Evolutionary conservation across 495 filamentous ascomycete species (phyloP).

Genomic region (Apiosordaria backusii): DNA sequence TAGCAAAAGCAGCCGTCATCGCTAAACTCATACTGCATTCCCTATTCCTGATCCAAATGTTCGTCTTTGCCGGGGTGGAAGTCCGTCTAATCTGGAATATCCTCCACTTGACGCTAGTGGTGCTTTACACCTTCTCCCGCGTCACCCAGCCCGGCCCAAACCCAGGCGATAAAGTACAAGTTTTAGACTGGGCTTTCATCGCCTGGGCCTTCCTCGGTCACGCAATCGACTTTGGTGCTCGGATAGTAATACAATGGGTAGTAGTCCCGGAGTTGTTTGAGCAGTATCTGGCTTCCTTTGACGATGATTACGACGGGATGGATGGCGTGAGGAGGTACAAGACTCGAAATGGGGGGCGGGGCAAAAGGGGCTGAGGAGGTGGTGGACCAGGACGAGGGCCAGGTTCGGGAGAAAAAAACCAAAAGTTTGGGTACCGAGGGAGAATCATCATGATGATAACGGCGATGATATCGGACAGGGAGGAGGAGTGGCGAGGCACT

Average conservation of each 20-base stretch:
- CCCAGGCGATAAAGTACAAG: background rate
- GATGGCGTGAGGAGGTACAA: background rate
- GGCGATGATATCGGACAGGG: no score
- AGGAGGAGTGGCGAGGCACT: background rate
- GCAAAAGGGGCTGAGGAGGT: background rate
- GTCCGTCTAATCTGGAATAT: slow-evolving; percentile 22
- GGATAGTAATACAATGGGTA: slow-evolving; percentile 13
- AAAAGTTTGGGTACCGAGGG: background rate
- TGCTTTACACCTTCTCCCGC: slow-evolving; percentile 14
- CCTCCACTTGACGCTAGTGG: slow-evolving; percentile 20
- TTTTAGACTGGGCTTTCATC: slow-evolving; percentile 24
- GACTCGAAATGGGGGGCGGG: background rate
- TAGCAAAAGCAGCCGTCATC: slow-evolving; percentile 17
- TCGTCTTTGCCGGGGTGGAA: slow-evolving; percentile 20
- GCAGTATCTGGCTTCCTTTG: slow-evolving; percentile 36
- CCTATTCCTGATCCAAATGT: slow-evolving; percentile 21
- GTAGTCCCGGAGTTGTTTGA: slow-evolving; percentile 21
- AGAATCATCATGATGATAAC: background rate
- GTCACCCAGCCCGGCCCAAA: background rate
- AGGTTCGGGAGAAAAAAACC: background rate
- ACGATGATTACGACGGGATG: slow-evolving; percentile 11
- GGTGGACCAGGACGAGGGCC: background rate
- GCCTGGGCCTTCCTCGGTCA: slow-evolving; percentile 23
- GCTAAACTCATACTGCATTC: slow-evolving; percentile 22
- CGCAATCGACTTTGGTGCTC: slow-evolving; percentile 12